Evolutionary conservation across 192 early-diverging fungal genomes (phyloP).

Genomic region (Cetraspora pellucida): DNA sequence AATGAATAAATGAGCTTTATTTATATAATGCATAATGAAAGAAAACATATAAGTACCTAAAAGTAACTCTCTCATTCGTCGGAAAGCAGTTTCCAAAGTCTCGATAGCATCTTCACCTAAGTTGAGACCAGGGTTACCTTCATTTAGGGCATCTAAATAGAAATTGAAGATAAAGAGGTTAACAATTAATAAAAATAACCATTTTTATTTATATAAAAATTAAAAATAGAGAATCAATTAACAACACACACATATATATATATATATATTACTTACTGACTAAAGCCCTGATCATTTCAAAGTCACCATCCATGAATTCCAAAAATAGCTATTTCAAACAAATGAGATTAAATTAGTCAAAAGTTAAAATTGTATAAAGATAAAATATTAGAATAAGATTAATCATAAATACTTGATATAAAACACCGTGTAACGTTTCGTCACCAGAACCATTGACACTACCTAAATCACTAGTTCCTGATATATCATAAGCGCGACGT

Average conservation of each 20-base stretch:
- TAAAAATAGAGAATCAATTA: too few species aligned
- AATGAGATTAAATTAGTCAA: not conserved
- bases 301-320: slow-evolving; percentile 64
- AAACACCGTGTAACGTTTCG: slow-evolving; percentile 56
- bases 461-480: slow-evolving; percentile 44
- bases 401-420: slow-evolving; percentile 47
- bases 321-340: slow-evolving; percentile 45
- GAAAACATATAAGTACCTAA: slow-evolving; percentile 35
- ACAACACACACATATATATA: not conserved
- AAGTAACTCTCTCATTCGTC: slow-evolving; percentile 45
- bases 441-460: slow-evolving; percentile 38
- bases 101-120: slow-evolving; percentile 48
- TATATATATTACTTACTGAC: slow-evolving; percentile 49
- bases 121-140: slow-evolving; percentile 39
- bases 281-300: slow-evolving; percentile 59
- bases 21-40: not conserved
- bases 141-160: slow-evolving; percentile 46
- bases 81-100: slow-evolving; percentile 43
- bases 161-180: not conserved
- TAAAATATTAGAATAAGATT: not conserved
- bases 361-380: not conserved
- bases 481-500: slow-evolving; percentile 57
- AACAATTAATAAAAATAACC: not conserved
- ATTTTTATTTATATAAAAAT: too few species aligned
- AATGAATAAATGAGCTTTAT: too few species aligned